Evolutionary conservation across 2,329 filamentous ascomycete genomes (phyloP).

Genomic region (Trichoderma oligosporum): DNA sequence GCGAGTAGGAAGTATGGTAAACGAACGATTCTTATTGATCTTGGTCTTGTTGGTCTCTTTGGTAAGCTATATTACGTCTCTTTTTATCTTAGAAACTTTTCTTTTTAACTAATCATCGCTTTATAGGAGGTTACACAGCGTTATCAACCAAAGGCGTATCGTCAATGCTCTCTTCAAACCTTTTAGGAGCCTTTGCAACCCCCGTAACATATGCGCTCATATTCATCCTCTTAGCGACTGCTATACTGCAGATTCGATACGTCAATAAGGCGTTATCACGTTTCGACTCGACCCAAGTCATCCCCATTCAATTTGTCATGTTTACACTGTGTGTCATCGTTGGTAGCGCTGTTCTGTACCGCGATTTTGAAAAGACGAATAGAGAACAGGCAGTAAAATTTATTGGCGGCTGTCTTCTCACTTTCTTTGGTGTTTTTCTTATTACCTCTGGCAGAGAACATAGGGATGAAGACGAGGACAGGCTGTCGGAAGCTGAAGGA

Average conservation of each 20-base stretch:
- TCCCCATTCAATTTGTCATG: conserved; percentile 94
- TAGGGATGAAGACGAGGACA: conserved; percentile 51
- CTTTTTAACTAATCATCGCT: background rate
- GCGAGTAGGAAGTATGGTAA: conserved; percentile 80
- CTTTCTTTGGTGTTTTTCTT: conserved; percentile 94
- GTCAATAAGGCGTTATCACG: conserved; percentile 83
- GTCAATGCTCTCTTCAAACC: conserved; percentile 85
- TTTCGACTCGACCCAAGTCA: conserved; percentile 96
- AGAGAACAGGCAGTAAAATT: conserved; percentile 75
- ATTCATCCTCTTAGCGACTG: conserved; percentile 73
- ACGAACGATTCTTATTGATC: conserved; percentile 82
- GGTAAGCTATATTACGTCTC: conserved; percentile 51
- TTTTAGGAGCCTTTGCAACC: conserved; percentile 85
- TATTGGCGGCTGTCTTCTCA: conserved; percentile 82
- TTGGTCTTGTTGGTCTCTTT: conserved; percentile 89
- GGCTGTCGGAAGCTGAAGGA: conserved; percentile 52
- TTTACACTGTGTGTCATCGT: conserved; percentile 95
- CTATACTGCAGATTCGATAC: conserved; percentile 95
- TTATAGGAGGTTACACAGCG: conserved; percentile 84
- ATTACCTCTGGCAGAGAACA: conserved; percentile 79
- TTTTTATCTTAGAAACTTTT: background rate
- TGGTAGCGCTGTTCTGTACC: conserved; percentile 87
- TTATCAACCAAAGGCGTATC: conserved; percentile 95
- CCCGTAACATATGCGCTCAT: conserved; percentile 88
- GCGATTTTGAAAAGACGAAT: conserved; percentile 85